Evolutionary conservation across 2,329 filamentous ascomycete genomes (phyloP).

Genomic region (Paraphoma sp.): DNA sequence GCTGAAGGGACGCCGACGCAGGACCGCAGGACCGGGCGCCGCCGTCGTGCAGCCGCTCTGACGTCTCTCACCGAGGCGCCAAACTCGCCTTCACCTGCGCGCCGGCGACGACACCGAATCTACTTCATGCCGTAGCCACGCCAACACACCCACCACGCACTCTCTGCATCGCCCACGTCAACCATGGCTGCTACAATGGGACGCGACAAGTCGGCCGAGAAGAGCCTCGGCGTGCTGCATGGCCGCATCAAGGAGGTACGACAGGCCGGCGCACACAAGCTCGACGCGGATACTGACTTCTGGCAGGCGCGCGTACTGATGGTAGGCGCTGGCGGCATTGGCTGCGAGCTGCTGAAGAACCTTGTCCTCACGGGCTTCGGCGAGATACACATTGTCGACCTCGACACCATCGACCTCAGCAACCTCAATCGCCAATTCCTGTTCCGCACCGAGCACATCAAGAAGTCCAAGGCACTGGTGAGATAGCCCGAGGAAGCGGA

Average conservation of each 20-base stretch:
- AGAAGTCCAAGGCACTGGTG: conserved; percentile 93
- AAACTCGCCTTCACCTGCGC: conserved; percentile 12
- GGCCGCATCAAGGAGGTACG: conserved; percentile 72
- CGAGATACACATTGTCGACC: conserved; percentile 92
- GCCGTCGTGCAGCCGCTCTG: conserved; percentile 18
- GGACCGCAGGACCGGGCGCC: conserved; percentile 20
- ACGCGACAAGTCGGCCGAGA: conserved; percentile 58
- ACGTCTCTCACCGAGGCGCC: conserved; percentile 29
- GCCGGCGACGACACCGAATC: neutral
- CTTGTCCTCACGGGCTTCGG: conserved; percentile 90
- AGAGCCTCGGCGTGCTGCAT: conserved; percentile 70
- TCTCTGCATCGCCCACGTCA: conserved; percentile 3
- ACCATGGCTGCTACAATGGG: conserved; percentile 46
- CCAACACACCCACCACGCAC: conserved; percentile 6
- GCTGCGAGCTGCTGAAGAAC: conserved; percentile 97
- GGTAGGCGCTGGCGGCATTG: conserved; percentile 95
- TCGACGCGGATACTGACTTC: conserved; percentile 8
- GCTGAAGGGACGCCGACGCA: conserved; percentile 21
- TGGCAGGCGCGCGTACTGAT: conserved; percentile 83
- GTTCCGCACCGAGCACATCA: conserved; percentile 96
- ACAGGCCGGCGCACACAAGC: conserved; percentile 16
- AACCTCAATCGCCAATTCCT: conserved; percentile 98
- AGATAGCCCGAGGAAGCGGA: conserved; percentile 27
- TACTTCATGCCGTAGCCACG: conserved; percentile 21
- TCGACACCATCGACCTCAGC: conserved; percentile 97